Evolutionary conservation across 768 basidiomycete species (phyloP), one percentile per base, ranked within the genome.

Genomic region (Stropharia rugosoannulata): DNA sequence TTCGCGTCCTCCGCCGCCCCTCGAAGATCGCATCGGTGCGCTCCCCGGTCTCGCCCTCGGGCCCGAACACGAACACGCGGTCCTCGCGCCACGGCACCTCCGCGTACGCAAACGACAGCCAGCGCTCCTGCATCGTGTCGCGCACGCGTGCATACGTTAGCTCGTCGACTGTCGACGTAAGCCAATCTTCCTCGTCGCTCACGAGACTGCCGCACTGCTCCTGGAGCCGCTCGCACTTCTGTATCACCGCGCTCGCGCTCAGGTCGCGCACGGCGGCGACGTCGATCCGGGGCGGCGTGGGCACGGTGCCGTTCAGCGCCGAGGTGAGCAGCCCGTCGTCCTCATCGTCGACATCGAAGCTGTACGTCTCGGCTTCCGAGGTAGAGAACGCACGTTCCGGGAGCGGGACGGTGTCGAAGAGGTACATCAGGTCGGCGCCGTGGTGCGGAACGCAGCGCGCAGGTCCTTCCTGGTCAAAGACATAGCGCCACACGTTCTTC

Each of bases 391-490:
- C 59, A 16, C 49, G 49, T 15, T 55, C 73, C 16, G 84, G 82
- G 1, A 85, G 73, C 7, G 86, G 84, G 29, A 85, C 79, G 58
- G 83, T 90, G 71, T 89, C 89, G 69, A 91, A 92, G 48, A 92
- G 78, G 67, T 91, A 92, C 54, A 89, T 77, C 42, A 92, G 70
- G 66, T 91, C 90, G 0, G 83, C 82, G 1, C 80, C 83, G 64
- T 90, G 86, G 64, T 89, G 89, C 2, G 88, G 82, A 16, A 82
- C 67, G 12, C 83, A 82, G 45, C 82, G 76, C 19, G 78, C 73
- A 8, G 89, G 86, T 1, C 86, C 82, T 62, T 89, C 90, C 71
- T 92, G 90, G 69, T 92, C 90, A 65, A 92, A 92, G 15, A 89
- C 83, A 62, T 89, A 92, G 55, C 90, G 79, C 84, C 85, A 92